These are phyloP conservation scores for Stenogyne calaminthoides DNA, from an alignment of 305 asterid species.

Conservation along the genomic window DNA sequence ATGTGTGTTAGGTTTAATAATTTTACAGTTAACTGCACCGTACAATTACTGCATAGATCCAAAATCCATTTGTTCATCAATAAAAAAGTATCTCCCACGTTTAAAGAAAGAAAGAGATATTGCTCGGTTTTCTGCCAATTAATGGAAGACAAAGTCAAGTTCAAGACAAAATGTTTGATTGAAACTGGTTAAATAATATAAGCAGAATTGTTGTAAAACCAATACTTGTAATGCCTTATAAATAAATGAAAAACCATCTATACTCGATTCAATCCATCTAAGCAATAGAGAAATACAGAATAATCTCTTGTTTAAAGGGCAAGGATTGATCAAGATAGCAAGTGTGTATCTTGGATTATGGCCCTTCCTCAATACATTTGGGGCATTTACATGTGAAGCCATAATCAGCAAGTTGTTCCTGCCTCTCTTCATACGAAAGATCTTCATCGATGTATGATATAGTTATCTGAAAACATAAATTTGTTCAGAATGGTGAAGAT, in stretches of 20 bases:
- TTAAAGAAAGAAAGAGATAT: background rate
- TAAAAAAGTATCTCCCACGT: too few species aligned
- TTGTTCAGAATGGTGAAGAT: too few species aligned
- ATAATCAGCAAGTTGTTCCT: constrained; percentile 70
- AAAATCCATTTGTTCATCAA: too few species aligned
- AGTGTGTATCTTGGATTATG: constrained; percentile 24
- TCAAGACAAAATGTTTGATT: too few species aligned
- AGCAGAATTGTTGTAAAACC: background rate
- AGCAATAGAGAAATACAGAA: background rate
- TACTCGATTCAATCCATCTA: background rate
- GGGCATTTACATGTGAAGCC: constrained; percentile 81
- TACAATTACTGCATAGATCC: too few species aligned
- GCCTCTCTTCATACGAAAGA: constrained; percentile 75
- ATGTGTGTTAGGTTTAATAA: too few species aligned
- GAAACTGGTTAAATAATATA: too few species aligned
- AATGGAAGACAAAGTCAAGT: too few species aligned
- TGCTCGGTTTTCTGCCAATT: too few species aligned
- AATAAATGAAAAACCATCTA: background rate
- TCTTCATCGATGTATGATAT: constrained; percentile 95
- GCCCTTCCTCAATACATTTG: constrained; percentile 61
- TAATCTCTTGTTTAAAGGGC: background rate
- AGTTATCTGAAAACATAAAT: constrained; percentile 57
- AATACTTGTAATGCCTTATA: background rate
- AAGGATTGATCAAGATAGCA: background rate
- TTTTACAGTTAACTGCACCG: too few species aligned